Evolutionary conservation across 2,329 filamentous ascomycete species (phyloP).

Genomic region (Ophiocordyceps robertsii): DNA sequence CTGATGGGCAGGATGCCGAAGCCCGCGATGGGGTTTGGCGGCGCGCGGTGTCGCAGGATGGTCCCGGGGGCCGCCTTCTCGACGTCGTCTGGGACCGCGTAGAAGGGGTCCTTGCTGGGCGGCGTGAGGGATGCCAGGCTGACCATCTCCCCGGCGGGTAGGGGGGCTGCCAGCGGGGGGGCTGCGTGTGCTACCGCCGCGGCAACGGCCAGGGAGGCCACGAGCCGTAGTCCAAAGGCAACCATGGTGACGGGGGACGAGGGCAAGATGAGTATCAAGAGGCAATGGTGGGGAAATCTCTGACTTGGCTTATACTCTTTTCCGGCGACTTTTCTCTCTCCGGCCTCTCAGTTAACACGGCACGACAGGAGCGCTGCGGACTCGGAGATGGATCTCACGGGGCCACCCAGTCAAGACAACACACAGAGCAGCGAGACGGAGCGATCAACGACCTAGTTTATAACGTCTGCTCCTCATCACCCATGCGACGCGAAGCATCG

Average conservation of each 20-base stretch:
- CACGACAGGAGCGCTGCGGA: not conserved
- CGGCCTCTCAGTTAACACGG: not conserved
- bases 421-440: too few relatives aligned
- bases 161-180: not conserved
- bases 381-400: not conserved
- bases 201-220: not conserved
- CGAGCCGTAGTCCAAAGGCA: not conserved
- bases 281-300: too few relatives aligned
- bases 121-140: not conserved
- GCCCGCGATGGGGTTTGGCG: conserved; percentile 9
- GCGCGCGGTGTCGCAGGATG: conserved; percentile 8
- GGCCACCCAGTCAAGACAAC: too few relatives aligned
- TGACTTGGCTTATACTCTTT: not conserved
- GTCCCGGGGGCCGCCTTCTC: conserved; percentile 6
- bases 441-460: too few relatives aligned
- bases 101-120: conserved; percentile 12
- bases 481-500: too few relatives aligned
- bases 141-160: not conserved
- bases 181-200: not conserved
- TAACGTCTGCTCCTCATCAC: too few relatives aligned
- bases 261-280: not conserved
- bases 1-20: conserved; percentile 6
- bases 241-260: not conserved
- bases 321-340: not conserved
- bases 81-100: conserved; percentile 8